Conservation (phyloP, 305 asterid genomes). For the Solanum hybrid region DNA sequence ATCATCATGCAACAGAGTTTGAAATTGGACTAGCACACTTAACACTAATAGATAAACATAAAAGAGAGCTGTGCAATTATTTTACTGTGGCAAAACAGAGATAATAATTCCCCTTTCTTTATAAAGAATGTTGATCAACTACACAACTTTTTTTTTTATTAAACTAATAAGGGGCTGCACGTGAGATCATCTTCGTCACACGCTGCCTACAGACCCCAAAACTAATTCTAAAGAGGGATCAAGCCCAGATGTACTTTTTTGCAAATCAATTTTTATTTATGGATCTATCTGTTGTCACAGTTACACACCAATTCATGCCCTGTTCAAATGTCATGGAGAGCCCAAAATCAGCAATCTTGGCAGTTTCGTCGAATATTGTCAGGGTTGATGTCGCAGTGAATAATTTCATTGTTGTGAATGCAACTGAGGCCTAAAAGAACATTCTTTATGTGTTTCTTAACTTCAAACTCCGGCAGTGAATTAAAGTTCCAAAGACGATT, state of each 20-base stretch:
- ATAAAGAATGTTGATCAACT: too few relatives aligned
- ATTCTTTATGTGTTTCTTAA: not conserved
- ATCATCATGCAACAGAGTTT: not conserved
- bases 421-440: not conserved
- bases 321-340: not conserved
- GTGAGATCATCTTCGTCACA: not conserved
- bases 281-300: not conserved
- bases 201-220: not conserved
- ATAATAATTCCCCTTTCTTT: too few relatives aligned
- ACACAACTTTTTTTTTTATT: too few relatives aligned
- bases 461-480: not conserved
- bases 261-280: not conserved
- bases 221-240: not conserved
- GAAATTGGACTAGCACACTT: not conserved
- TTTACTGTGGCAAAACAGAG: too few relatives aligned
- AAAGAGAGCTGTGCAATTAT: too few relatives aligned
- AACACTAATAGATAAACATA: not conserved
- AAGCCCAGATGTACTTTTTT: not conserved
- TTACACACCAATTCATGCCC: not conserved
- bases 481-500: not conserved
- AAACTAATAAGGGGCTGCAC: not conserved
- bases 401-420: not conserved
- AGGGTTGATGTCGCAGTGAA: not conserved
- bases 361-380: not conserved
- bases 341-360: not conserved